Conservation (phyloP, 2,329 filamentous ascomycete species). For the Cercospora zeina region DNA sequence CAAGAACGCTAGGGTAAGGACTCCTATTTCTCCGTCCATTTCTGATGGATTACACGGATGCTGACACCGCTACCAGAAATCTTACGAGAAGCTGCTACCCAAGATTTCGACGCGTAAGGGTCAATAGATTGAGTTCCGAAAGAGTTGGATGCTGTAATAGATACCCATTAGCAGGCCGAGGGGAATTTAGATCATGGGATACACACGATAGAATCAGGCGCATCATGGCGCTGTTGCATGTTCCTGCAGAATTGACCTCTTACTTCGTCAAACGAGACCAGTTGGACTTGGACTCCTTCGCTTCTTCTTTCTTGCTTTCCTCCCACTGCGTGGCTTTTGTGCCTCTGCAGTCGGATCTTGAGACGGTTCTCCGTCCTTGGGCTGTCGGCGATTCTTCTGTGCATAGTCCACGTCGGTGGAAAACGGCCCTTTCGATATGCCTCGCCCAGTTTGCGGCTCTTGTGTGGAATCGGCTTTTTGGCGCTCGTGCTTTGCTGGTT, state of each 20-base stretch:
- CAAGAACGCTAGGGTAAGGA: slow-evolving; percentile 18
- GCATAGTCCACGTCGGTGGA: not conserved
- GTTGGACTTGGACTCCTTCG: not conserved
- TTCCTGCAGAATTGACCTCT: not conserved
- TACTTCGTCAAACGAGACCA: slow-evolving; percentile 7
- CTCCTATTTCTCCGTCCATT: not conserved
- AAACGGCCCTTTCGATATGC: not conserved
- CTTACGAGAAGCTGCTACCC: slow-evolving; percentile 17
- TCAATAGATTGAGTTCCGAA: not conserved
- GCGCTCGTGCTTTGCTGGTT: not conserved
- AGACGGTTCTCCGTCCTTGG: not conserved
- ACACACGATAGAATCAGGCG: slow-evolving; percentile 15
- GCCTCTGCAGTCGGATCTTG: not conserved
- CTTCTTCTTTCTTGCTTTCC: not conserved
- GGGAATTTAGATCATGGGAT: slow-evolving; percentile 16
- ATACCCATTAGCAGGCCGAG: slow-evolving; percentile 13
- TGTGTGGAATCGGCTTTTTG: not conserved
- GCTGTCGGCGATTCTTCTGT: not conserved
- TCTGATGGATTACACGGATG: not conserved
- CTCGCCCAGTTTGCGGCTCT: not conserved
- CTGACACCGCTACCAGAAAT: slow-evolving; percentile 9
- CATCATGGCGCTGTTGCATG: not conserved
- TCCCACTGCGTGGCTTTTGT: not conserved
- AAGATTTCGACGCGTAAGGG: slow-evolving; percentile 4
- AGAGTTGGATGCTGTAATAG: slow-evolving; percentile 11